Evolutionary conservation across 1,284 basidiomycete species (phyloP).

Genomic region (Ganoderma meredithae): DNA sequence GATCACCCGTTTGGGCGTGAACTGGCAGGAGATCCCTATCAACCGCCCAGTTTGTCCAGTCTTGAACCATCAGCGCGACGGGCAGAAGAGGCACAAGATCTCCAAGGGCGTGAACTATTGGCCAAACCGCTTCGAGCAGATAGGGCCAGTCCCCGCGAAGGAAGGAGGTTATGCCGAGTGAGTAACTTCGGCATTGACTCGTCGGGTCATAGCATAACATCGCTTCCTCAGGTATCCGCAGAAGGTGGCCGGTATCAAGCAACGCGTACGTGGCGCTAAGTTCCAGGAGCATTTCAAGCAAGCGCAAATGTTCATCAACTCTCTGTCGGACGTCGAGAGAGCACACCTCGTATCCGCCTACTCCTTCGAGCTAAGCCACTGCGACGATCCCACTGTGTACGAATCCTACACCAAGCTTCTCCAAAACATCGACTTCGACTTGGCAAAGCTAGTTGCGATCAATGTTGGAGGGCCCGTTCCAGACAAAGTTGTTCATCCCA

Average conservation of each 20-base stretch:
- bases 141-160: conserved; percentile 53
- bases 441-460: conserved; percentile 70
- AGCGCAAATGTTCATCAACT: conserved; percentile 84
- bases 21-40: conserved; percentile 80
- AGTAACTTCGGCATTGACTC: conserved; percentile 29
- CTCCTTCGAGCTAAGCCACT: conserved; percentile 83
- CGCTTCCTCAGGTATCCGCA: conserved; percentile 49
- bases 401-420: conserved; percentile 69
- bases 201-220: background rate
- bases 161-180: conserved; percentile 71
- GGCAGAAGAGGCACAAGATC: conserved; percentile 64
- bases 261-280: conserved; percentile 73
- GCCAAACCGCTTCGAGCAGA: conserved; percentile 72
- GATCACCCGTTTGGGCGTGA: conserved; percentile 75
- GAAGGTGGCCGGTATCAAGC: conserved; percentile 68
- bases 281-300: conserved; percentile 78
- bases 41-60: conserved; percentile 86
- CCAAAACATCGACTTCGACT: conserved; percentile 72
- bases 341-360: conserved; percentile 70
- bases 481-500: conserved; percentile 51
- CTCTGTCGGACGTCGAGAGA: conserved; percentile 71
- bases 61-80: conserved; percentile 63
- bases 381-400: conserved; percentile 77
- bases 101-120: conserved; percentile 73
- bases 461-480: conserved; percentile 69